A percentile compares a stretch with the other conserved stretches of the same genome.
These are phyloP conservation scores for Tephrocybe sp. DNA, from an alignment of 768 basidiomycete genomes.

Conservation along the genomic window DNA sequence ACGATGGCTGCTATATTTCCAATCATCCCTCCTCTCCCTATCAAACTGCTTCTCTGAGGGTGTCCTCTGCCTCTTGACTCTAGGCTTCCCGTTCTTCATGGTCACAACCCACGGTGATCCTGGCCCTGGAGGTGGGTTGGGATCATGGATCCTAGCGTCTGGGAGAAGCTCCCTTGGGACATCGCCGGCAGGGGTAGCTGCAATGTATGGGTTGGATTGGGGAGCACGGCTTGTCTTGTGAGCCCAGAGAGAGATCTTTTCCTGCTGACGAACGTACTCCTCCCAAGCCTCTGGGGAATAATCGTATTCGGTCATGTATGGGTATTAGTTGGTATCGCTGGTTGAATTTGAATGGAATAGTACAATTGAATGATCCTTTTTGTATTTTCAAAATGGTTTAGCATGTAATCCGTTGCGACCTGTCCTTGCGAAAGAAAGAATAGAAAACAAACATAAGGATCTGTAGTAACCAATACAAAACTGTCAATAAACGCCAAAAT, in stretches of 20 bases:
- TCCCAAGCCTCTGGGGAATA: constrained; percentile 21
- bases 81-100: not conserved
- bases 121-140: not conserved
- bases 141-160: not conserved
- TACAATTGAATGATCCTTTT: no score
- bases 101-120: no score
- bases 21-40: constrained; percentile 8
- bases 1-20: constrained; percentile 8
- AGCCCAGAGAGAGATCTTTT: constrained; percentile 3
- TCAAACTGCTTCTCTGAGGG: constrained; percentile 9
- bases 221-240: not conserved
- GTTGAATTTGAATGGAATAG: no score
- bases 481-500: no score
- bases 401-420: no score
- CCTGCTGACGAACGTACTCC: constrained; percentile 13
- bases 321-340: not conserved
- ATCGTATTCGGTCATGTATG: constrained; percentile 22
- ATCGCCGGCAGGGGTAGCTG: constrained; percentile 4
- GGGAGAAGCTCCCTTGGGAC: constrained; percentile 1
- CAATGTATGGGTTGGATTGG: constrained; percentile 1
- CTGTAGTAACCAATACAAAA: no score
- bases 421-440: no score
- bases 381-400: no score
- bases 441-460: no score
- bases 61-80: constrained; percentile 1